Evolutionary conservation across 805 yeast genomes (phyloP).

Genomic region (Scheffersomyces spartinae): DNA sequence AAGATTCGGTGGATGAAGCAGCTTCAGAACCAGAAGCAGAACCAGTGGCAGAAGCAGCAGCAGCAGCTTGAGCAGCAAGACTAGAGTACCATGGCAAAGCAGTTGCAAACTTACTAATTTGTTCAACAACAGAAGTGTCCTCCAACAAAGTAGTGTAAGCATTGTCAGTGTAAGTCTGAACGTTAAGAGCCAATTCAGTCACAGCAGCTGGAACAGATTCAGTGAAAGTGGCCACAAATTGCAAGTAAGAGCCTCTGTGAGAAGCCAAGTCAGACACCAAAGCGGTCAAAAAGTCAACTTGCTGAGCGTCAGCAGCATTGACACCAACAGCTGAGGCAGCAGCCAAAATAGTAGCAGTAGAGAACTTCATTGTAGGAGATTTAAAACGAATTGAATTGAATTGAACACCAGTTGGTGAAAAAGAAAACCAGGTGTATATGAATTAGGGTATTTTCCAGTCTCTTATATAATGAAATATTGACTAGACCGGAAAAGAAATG

Average conservation of each 20-base stretch:
- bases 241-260: conserved; percentile 15
- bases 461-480: background rate
- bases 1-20: conserved; percentile 3
- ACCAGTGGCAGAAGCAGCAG: conserved; percentile 1
- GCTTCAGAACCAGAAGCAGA: conserved; percentile 2
- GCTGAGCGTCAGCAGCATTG: conserved; percentile 11
- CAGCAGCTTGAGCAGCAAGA: conserved; percentile 3
- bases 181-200: conserved; percentile 15
- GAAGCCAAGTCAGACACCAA: conserved; percentile 21
- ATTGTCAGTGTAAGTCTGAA: conserved; percentile 14
- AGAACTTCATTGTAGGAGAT: conserved; percentile 10
- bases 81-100: conserved; percentile 26
- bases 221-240: conserved; percentile 14
- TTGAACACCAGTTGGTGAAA: conserved; percentile 1
- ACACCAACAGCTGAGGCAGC: conserved; percentile 9
- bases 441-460: background rate
- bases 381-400: conserved; percentile 1
- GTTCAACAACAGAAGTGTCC: conserved; percentile 11
- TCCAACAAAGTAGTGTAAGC: conserved; percentile 26
- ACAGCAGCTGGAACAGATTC: conserved; percentile 15
- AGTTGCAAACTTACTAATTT: conserved; percentile 20
- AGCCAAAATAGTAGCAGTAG: conserved; percentile 8
- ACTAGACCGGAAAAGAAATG: background rate
- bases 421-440: background rate
- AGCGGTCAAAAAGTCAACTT: conserved; percentile 21